phyloP scores from a whole-genome alignment of 192 early-diverging fungal genomes.

The Hyaloraphidium curvatum region DNA sequence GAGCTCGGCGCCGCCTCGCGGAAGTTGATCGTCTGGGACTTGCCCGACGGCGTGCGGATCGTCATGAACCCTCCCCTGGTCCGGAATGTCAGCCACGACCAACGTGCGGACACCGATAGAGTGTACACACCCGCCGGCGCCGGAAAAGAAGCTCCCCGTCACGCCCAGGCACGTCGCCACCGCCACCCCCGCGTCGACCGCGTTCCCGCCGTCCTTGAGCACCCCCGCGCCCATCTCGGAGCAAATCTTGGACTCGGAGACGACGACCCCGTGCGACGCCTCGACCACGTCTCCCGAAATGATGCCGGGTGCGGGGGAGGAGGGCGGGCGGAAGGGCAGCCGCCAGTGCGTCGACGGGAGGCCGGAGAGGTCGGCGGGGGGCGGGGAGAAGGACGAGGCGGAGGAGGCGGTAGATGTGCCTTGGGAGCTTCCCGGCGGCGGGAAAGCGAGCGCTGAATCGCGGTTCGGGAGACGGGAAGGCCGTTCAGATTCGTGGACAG shows the following conservation, averaged over 20 bases:
- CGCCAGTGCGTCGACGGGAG: no score
- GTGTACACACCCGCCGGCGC: background rate
- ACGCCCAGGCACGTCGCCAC: background rate
- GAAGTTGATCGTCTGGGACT: constrained; percentile 51
- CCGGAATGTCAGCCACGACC: background rate
- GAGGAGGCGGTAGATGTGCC: no score
- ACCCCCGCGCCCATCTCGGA: background rate
- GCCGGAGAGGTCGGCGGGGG: no score
- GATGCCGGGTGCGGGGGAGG: no score
- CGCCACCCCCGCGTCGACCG: background rate
- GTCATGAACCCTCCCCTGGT: background rate
- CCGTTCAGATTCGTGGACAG: no score
- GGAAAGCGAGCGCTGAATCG: no score
- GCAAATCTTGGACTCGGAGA: background rate
- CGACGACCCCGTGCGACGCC: background rate
- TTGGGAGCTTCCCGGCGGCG: no score
- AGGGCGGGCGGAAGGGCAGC: no score
- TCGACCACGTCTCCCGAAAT: no score
- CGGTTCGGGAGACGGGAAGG: no score
- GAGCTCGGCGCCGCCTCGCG: background rate
- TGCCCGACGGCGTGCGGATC: background rate
- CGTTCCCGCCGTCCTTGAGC: background rate
- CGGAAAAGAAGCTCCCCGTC: background rate
- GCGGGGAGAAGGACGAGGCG: no score
- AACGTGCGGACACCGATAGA: background rate